Percentiles rank a stretch among this genome's conserved stretches.
Conservation (phyloP, 1,284 basidiomycete species). For the Papiliotrema nemorosa region DNA sequence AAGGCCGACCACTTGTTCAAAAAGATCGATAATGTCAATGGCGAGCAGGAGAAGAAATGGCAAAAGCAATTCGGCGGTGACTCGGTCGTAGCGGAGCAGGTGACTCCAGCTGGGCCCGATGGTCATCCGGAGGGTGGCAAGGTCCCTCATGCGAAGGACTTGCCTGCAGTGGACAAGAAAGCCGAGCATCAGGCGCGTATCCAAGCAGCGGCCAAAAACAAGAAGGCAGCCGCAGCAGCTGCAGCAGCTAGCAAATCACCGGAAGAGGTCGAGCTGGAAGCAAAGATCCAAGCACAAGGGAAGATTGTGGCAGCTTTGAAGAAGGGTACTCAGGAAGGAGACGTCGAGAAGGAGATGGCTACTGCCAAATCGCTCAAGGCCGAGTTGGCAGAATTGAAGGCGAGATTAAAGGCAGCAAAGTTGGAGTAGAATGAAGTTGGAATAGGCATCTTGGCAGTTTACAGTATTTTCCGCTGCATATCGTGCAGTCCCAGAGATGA, state of each 20-base stretch:
- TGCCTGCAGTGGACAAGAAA: constrained; percentile 34
- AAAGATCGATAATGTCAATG: constrained; percentile 68
- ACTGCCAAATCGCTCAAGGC: constrained; percentile 60
- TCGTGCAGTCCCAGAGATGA: too few relatives aligned
- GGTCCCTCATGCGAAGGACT: constrained; percentile 38
- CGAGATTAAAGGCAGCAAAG: constrained; percentile 38
- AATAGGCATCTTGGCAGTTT: not conserved
- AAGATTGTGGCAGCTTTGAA: constrained; percentile 65
- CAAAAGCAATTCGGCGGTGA: constrained; percentile 73
- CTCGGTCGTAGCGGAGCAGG: constrained; percentile 38
- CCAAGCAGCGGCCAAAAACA: constrained; percentile 28
- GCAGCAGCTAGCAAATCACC: constrained; percentile 44
- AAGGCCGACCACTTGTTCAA: constrained; percentile 89
- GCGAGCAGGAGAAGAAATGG: constrained; percentile 82
- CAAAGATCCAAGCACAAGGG: constrained; percentile 70
- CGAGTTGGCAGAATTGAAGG: constrained; percentile 58
- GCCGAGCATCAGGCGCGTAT: constrained; percentile 28
- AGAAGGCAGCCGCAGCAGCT: constrained; percentile 33
- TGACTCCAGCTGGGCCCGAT: constrained; percentile 29
- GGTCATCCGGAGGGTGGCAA: constrained; percentile 38
- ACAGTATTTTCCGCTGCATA: too few relatives aligned
- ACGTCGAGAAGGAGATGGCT: constrained; percentile 53
- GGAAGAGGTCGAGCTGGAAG: constrained; percentile 51
- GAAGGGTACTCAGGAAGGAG: constrained; percentile 57
- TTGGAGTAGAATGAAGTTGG: constrained; percentile 2